Percentiles rank a stretch among this genome's conserved stretches.
phyloP scores from a whole-genome alignment of 768 basidiomycete species.

The Sporobolomyces pararoseus region DNA sequence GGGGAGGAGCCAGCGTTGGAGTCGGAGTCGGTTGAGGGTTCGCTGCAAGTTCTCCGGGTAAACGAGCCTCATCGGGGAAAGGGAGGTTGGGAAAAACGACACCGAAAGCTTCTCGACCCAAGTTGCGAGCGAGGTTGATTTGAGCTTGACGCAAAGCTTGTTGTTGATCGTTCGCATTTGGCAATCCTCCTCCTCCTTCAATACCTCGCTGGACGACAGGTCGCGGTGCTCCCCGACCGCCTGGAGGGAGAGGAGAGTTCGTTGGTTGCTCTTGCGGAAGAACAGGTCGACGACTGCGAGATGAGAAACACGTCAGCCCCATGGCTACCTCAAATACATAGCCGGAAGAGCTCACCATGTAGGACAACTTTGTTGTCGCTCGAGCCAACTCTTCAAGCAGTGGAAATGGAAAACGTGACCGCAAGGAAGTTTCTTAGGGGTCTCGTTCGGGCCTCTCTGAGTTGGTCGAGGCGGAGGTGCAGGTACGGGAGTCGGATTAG shows the following conservation, averaged over 20 bases:
- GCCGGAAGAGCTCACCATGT: slow-evolving; percentile 67
- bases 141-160: slow-evolving; percentile 48
- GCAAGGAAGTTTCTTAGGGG: slow-evolving; percentile 93
- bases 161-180: slow-evolving; percentile 43
- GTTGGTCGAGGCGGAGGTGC: slow-evolving; percentile 12
- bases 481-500: slow-evolving; percentile 39
- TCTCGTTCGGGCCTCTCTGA: slow-evolving; percentile 60
- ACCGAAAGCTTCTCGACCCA: slow-evolving; percentile 42
- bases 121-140: slow-evolving; percentile 40
- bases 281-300: slow-evolving; percentile 42
- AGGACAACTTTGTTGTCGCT: slow-evolving; percentile 96
- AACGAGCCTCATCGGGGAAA: slow-evolving; percentile 34
- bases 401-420: slow-evolving; percentile 98
- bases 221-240: too few species aligned
- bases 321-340: not conserved
- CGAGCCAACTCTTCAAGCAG: slow-evolving; percentile 94
- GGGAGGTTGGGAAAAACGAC: slow-evolving; percentile 45
- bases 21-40: not conserved
- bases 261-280: slow-evolving; percentile 34
- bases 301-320: slow-evolving; percentile 21
- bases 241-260: slow-evolving; percentile 43
- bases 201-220: too few species aligned
- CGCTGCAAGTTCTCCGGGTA: not conserved
- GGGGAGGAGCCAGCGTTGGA: slow-evolving; percentile 1
- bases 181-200: not conserved